Evolutionary conservation across 2,329 filamentous ascomycete genomes (phyloP).

Genomic region (Fusarium anguioides): DNA sequence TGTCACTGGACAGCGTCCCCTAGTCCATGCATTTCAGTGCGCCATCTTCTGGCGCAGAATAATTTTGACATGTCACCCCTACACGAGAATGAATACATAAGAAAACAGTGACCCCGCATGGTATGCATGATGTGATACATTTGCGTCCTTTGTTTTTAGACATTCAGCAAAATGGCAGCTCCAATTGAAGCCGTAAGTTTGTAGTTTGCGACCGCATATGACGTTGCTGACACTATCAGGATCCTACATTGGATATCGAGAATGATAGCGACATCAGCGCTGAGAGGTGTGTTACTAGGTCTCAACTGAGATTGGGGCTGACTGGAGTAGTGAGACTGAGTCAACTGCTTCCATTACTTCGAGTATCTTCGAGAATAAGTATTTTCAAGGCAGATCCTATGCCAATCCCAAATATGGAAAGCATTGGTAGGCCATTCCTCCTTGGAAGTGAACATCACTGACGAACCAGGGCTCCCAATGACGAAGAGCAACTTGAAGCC

Average conservation of each 20-base stretch:
- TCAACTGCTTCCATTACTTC: conserved; percentile 39
- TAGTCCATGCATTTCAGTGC: background rate
- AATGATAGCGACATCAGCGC: conserved; percentile 17
- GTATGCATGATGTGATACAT: background rate
- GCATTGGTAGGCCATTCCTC: conserved; percentile 21
- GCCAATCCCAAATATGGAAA: conserved; percentile 43
- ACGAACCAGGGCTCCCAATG: conserved; percentile 36
- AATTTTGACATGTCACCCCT: background rate
- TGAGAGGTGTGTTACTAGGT: background rate
- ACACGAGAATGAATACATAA: conserved; percentile 1
- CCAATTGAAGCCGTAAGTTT: conserved; percentile 31
- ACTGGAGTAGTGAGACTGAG: conserved; percentile 18
- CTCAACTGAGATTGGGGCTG: background rate
- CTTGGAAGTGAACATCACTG: background rate
- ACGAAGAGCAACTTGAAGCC: conserved; percentile 40
- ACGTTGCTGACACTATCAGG: background rate
- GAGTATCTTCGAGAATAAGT: conserved; percentile 38
- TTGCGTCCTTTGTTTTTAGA: background rate
- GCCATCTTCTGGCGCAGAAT: background rate
- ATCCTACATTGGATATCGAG: conserved; percentile 11
- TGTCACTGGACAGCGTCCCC: conserved; percentile 1
- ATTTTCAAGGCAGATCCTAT: conserved; percentile 38
- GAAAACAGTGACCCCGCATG: conserved; percentile 2
- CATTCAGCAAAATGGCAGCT: conserved; percentile 6
- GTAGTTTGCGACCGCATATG: rapidly evolving